phyloP scores from a whole-genome alignment of 805 yeast species.

The Ogataea pini region DNA sequence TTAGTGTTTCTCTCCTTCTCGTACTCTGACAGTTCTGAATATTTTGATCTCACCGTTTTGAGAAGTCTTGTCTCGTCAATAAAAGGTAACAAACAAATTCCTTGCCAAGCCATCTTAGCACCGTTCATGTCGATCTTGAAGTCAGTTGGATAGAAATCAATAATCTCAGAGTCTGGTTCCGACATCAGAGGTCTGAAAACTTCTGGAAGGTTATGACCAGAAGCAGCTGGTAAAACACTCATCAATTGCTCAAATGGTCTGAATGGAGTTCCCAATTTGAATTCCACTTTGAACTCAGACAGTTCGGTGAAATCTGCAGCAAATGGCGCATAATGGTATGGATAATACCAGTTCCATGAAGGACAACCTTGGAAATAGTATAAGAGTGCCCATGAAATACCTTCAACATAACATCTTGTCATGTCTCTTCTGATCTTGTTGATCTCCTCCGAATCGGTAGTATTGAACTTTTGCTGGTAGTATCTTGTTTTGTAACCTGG shows the following conservation, averaged over 20 bases:
- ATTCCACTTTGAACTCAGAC: constrained; percentile 52
- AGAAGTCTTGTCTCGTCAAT: constrained; percentile 81
- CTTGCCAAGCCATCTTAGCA: constrained; percentile 93
- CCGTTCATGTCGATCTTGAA: constrained; percentile 95
- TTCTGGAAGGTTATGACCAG: constrained; percentile 81
- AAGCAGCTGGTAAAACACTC: constrained; percentile 94
- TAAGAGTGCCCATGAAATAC: constrained; percentile 92
- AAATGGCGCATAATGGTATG: constrained; percentile 97
- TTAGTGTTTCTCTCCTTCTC: constrained; percentile 70
- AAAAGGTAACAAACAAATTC: constrained; percentile 85
- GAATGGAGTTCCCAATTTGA: constrained; percentile 74
- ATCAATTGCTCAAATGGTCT: constrained; percentile 89
- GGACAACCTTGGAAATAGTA: constrained; percentile 98
- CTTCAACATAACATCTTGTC: constrained; percentile 79
- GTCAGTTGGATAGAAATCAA: constrained; percentile 87
- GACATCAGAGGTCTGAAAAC: constrained; percentile 82
- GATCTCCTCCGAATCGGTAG: constrained; percentile 54
- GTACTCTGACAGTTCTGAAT: constrained; percentile 60
- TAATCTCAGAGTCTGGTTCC: constrained; percentile 74
- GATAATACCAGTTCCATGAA: constrained; percentile 98
- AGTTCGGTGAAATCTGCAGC: constrained; percentile 79
- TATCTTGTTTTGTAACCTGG: constrained; percentile 86
- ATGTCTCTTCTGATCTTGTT: constrained; percentile 56
- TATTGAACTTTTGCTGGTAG: constrained; percentile 71
- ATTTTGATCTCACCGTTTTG: constrained; percentile 63